These are phyloP conservation scores for Alloascoidea hylecoeti DNA, from an alignment of 805 yeast species.

Conservation along the genomic window DNA sequence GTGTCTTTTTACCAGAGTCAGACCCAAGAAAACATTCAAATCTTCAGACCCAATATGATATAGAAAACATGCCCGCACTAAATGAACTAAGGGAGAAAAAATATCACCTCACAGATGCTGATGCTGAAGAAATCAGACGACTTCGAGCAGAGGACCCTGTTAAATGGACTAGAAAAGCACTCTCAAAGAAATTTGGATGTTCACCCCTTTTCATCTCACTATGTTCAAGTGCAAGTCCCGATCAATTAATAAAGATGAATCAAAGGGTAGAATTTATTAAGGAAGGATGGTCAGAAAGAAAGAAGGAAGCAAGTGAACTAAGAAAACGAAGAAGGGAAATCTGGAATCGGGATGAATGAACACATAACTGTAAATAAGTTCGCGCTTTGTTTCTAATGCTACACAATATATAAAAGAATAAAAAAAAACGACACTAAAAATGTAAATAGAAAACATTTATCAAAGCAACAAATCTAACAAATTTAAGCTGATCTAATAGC, in stretches of 20 bases:
- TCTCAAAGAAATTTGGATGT: constrained; percentile 46
- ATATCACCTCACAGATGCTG: constrained; percentile 42
- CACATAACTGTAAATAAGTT: constrained; percentile 1
- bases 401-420: background rate
- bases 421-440: background rate
- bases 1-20: constrained; percentile 45
- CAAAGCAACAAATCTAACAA: constrained; percentile 4
- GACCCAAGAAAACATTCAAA: constrained; percentile 36
- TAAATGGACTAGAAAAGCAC: constrained; percentile 44
- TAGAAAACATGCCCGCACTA: constrained; percentile 20
- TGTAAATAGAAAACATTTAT: constrained; percentile 2
- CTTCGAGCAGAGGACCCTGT: constrained; percentile 46
- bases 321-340: constrained; percentile 39
- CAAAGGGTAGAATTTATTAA: constrained; percentile 29
- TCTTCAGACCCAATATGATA: constrained; percentile 9
- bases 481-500: constrained; percentile 3
- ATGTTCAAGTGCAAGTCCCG: constrained; percentile 29
- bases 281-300: constrained; percentile 32
- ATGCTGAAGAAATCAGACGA: constrained; percentile 39
- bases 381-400: too few species aligned
- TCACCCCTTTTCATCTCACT: constrained; percentile 38
- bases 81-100: constrained; percentile 21
- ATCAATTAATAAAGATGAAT: constrained; percentile 29
- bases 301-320: constrained; percentile 36
- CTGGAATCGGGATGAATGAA: constrained; percentile 49